Conservation (phyloP, 495 filamentous ascomycete genomes). For the Penicillium waksmanii region DNA sequence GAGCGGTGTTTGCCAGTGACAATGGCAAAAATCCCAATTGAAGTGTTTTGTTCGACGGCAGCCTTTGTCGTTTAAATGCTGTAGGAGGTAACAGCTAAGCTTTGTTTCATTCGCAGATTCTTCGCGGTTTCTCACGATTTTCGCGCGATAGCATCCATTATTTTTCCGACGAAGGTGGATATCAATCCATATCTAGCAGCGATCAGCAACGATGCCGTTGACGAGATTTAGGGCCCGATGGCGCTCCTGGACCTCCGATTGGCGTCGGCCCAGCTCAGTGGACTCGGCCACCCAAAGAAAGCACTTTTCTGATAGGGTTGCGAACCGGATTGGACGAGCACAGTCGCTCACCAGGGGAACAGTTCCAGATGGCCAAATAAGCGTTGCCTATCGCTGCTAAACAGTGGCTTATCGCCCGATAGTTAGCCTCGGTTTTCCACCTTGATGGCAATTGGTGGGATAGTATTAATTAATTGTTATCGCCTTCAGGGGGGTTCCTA, state of each 20-base stretch:
- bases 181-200: conserved; percentile 9
- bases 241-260: conserved; percentile 16
- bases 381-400: too few species aligned
- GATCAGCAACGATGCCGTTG: conserved; percentile 12
- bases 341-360: too few species aligned
- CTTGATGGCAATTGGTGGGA: too few species aligned
- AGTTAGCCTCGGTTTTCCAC: too few species aligned
- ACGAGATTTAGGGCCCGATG: conserved; percentile 13
- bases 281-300: conserved; percentile 14
- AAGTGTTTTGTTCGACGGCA: background rate
- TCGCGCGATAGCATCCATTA: background rate
- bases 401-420: too few species aligned
- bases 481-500: too few species aligned
- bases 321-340: background rate
- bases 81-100: background rate
- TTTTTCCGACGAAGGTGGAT: conserved; percentile 9
- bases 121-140: background rate
- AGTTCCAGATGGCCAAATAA: too few species aligned
- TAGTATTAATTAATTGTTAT: too few species aligned
- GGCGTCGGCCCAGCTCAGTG: conserved; percentile 20
- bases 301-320: background rate
- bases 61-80: conserved; percentile 5
- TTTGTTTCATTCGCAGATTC: conserved; percentile 2
- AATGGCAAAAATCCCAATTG: background rate
- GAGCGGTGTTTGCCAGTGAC: background rate